These are phyloP conservation scores for Yarrowia keelungensis DNA, from an alignment of 805 yeast genomes.

Conservation along the genomic window DNA sequence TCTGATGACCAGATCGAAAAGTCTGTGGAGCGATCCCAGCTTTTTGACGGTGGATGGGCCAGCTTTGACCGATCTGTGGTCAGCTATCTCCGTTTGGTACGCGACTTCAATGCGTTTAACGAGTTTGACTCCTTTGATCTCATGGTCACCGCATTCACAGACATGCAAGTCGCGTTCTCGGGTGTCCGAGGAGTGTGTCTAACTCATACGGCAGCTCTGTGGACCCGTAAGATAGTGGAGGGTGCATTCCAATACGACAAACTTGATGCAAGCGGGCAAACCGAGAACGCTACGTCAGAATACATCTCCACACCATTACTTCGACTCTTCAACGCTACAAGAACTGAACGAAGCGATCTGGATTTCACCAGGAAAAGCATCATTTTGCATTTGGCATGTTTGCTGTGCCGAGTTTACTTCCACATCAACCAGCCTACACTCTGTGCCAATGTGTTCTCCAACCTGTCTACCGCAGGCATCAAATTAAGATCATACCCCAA, in stretches of 20 bases:
- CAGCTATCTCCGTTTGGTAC: constrained; percentile 58
- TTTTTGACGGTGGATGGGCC: constrained; percentile 52
- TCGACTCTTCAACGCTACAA: constrained; percentile 65
- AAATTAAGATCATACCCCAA: constrained; percentile 53
- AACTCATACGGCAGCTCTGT: constrained; percentile 39
- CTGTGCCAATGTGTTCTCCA: constrained; percentile 60
- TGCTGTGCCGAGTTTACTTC: constrained; percentile 64
- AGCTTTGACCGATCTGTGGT: constrained; percentile 59
- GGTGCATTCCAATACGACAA: constrained; percentile 41
- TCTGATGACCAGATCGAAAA: not conserved
- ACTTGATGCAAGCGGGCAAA: constrained; percentile 28
- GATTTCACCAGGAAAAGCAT: constrained; percentile 55
- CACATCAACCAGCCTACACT: constrained; percentile 47
- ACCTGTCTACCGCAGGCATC: constrained; percentile 61
- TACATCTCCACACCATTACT: constrained; percentile 62
- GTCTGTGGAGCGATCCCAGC: constrained; percentile 15
- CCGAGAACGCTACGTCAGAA: constrained; percentile 50
- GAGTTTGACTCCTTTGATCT: constrained; percentile 59
- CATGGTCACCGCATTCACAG: constrained; percentile 56
- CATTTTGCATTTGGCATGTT: constrained; percentile 60
- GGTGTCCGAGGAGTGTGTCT: constrained; percentile 47
- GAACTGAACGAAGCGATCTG: constrained; percentile 55
- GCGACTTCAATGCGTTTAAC: constrained; percentile 62
- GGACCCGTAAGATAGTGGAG: constrained; percentile 41
- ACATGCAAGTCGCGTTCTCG: constrained; percentile 52